phyloP scores from a whole-genome alignment of 2,329 filamentous ascomycete species.

The Colletotrichum incanum region DNA sequence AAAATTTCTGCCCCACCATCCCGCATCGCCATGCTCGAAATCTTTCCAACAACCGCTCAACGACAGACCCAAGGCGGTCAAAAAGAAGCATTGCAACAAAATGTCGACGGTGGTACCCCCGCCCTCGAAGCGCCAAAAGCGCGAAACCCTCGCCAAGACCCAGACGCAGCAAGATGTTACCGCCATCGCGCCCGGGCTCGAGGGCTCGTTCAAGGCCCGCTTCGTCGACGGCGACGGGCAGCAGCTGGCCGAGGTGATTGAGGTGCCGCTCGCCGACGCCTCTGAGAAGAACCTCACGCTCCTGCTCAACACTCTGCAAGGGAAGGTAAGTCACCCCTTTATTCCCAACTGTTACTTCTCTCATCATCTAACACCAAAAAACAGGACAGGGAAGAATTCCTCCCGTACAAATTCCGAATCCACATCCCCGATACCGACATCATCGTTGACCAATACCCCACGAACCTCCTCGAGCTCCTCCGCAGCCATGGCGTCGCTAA shows the following conservation, averaged over 20 bases:
- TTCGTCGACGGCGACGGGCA: slow-evolving; percentile 87
- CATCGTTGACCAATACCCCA: slow-evolving; percentile 70
- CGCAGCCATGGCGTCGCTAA: slow-evolving; percentile 70
- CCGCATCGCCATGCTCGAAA: slow-evolving; percentile 37
- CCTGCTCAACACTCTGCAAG: slow-evolving; percentile 87
- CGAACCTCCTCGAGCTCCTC: slow-evolving; percentile 69
- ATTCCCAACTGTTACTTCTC: too few relatives aligned
- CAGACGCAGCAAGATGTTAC: slow-evolving; percentile 83
- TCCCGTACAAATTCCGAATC: slow-evolving; percentile 75
- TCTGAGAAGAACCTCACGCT: slow-evolving; percentile 91
- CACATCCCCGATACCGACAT: slow-evolving; percentile 69
- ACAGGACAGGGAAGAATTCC: slow-evolving; percentile 70
- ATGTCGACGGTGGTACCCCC: slow-evolving; percentile 91
- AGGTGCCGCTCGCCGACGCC: slow-evolving; percentile 87
- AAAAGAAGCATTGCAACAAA: slow-evolving; percentile 10
- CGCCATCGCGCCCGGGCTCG: slow-evolving; percentile 76
- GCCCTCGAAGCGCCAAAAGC: slow-evolving; percentile 88
- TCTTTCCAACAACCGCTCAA: slow-evolving; percentile 34
- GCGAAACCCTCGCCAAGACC: slow-evolving; percentile 80
- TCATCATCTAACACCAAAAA: slow-evolving; percentile 4
- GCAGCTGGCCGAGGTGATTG: slow-evolving; percentile 78
- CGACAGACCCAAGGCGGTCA: slow-evolving; percentile 15
- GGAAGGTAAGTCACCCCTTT: slow-evolving; percentile 69
- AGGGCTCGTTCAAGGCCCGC: slow-evolving; percentile 86
- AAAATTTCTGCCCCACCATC: slow-evolving; percentile 44